Percentiles rank a stretch among this genome's conserved stretches.
Evolutionary conservation across 148 eudicot species (phyloP).

Genomic region (Vaccinium corymbosum): DNA sequence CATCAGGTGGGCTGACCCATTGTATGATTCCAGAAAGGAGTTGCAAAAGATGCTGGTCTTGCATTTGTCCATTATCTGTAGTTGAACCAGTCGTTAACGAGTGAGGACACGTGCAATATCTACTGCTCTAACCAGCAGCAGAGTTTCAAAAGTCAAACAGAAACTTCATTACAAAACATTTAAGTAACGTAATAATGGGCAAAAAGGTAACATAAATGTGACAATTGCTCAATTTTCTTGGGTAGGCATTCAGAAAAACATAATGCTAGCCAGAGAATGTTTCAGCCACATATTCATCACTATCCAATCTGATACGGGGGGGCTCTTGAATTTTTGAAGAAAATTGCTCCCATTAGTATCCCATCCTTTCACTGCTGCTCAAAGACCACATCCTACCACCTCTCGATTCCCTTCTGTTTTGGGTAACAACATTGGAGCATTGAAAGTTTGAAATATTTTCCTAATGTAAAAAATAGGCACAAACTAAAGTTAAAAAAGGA

Average conservation of each 20-base stretch:
- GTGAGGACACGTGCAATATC: not conserved
- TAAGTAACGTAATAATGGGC: not conserved
- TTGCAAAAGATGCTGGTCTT: constrained; percentile 77
- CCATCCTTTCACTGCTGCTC: not conserved
- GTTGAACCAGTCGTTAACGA: constrained; percentile 11
- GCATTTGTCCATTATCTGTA: constrained; percentile 62
- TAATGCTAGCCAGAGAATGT: not conserved
- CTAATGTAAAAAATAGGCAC: constrained; percentile 1
- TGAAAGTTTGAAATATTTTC: not conserved
- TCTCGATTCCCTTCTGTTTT: not conserved
- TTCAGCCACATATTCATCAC: not conserved
- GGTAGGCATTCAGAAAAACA: not conserved
- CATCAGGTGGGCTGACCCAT: constrained; percentile 90
- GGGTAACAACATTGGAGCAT: not conserved
- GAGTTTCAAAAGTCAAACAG: not conserved
- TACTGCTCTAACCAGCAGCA: not conserved
- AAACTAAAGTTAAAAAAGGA: not conserved
- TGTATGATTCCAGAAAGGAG: constrained; percentile 68
- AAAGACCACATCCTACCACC: not conserved
- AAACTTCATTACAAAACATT: not conserved
- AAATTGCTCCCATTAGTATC: not conserved
- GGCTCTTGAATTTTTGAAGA: not conserved
- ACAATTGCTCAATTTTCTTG: not conserved
- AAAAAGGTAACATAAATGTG: not conserved
- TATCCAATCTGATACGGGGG: not conserved